These are phyloP conservation scores for Chlorencoelia australis DNA, from an alignment of 2,329 filamentous ascomycete species.

Conservation along the genomic window DNA sequence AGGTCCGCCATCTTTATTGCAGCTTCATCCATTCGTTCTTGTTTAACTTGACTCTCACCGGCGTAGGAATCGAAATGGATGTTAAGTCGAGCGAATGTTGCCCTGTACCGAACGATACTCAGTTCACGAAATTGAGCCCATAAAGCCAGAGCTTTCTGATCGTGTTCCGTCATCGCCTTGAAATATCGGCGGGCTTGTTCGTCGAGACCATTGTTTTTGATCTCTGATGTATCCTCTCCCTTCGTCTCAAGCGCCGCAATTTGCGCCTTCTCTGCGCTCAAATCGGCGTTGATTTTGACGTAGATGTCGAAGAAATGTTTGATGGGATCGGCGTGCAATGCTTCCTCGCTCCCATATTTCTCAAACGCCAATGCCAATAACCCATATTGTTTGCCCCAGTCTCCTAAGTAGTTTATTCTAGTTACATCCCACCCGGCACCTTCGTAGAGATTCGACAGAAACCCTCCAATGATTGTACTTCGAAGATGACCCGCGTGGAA, in stretches of 20 bases:
- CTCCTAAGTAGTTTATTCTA: constrained; percentile 66
- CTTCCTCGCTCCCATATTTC: constrained; percentile 64
- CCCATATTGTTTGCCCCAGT: constrained; percentile 67
- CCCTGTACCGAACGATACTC: constrained; percentile 56
- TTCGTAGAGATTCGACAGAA: constrained; percentile 60
- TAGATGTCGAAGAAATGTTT: constrained; percentile 78
- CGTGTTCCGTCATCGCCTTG: constrained; percentile 60
- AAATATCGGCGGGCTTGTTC: constrained; percentile 68
- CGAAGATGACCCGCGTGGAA: constrained; percentile 68
- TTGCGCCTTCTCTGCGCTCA: constrained; percentile 54
- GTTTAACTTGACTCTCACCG: constrained; percentile 63
- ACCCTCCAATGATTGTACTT: constrained; percentile 68
- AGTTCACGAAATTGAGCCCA: constrained; percentile 59
- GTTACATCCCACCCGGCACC: constrained; percentile 60
- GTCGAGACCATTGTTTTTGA: constrained; percentile 51
- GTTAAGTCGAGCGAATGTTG: constrained; percentile 60
- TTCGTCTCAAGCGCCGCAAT: constrained; percentile 39
- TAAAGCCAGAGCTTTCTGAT: constrained; percentile 46
- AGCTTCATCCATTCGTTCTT: constrained; percentile 54
- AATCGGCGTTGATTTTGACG: constrained; percentile 59
- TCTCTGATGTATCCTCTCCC: constrained; percentile 37
- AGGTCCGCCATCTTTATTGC: constrained; percentile 53
- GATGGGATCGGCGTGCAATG: constrained; percentile 62
- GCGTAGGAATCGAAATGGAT: constrained; percentile 63
- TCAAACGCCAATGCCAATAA: constrained; percentile 65